These are phyloP conservation scores for Fomitopsis betulina DNA, from an alignment of 1,284 basidiomycete species.

Conservation along the genomic window DNA sequence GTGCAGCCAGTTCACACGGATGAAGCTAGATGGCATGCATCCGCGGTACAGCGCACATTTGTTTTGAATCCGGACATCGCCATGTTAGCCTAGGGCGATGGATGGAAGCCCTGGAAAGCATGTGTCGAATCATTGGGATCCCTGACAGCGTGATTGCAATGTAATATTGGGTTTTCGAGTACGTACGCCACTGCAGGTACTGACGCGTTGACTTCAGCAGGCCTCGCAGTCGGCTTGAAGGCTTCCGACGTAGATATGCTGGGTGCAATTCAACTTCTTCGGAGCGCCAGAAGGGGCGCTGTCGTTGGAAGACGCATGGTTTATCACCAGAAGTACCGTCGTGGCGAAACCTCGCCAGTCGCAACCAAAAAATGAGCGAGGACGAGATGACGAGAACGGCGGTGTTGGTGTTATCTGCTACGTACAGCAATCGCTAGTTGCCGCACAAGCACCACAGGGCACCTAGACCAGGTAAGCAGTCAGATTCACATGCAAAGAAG, in stretches of 20 bases:
- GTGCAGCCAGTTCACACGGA: not conserved
- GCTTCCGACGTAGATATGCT: not conserved
- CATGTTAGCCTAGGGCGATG: not conserved
- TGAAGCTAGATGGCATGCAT: not conserved
- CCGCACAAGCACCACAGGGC: not conserved
- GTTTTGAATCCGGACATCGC: not conserved
- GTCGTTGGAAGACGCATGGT: not conserved
- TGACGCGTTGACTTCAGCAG: no score
- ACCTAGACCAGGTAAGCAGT: not conserved
- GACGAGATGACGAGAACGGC: not conserved
- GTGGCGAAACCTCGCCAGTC: not conserved
- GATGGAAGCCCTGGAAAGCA: not conserved
- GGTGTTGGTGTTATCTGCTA: not conserved
- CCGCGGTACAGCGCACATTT: not conserved
- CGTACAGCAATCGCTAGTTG: not conserved
- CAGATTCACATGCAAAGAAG: not conserved
- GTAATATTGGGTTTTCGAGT: no score
- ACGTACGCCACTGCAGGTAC: no score
- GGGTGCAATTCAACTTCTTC: not conserved
- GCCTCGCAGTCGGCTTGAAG: no score
- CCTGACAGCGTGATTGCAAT: no score
- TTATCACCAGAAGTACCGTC: not conserved
- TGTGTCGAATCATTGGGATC: no score
- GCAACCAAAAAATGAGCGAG: not conserved
- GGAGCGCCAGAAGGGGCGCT: not conserved